These are phyloP conservation scores for Yueomyces sp. DNA, from an alignment of 1,139 yeast genomes.

Conservation along the genomic window DNA sequence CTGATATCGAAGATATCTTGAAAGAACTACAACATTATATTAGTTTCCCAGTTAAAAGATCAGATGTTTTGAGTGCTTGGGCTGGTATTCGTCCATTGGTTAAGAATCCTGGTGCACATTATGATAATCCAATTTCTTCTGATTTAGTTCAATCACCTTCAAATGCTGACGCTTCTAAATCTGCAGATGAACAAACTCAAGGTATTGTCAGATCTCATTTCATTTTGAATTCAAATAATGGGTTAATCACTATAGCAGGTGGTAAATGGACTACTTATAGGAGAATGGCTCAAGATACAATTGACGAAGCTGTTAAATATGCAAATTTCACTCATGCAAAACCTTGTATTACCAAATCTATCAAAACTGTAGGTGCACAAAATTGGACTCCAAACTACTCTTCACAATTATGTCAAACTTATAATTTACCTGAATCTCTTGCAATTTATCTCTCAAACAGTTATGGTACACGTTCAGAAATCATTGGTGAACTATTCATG, in stretches of 20 bases:
- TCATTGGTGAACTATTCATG: constrained; percentile 55
- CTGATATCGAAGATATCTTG: constrained; percentile 80
- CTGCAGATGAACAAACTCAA: constrained; percentile 43
- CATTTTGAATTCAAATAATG: constrained; percentile 57
- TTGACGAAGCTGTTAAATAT: constrained; percentile 55
- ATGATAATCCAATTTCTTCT: not conserved
- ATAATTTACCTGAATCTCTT: constrained; percentile 57
- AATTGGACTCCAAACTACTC: constrained; percentile 56
- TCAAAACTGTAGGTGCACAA: constrained; percentile 69
- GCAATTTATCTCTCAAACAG: constrained; percentile 76
- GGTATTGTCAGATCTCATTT: constrained; percentile 87
- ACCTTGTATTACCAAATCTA: constrained; percentile 52
- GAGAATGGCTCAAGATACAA: constrained; percentile 95
- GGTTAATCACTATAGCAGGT: constrained; percentile 82
- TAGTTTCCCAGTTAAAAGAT: constrained; percentile 78
- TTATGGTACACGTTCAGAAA: constrained; percentile 84
- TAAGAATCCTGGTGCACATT: constrained; percentile 59
- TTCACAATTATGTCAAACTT: constrained; percentile 73
- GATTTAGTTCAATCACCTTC: not conserved
- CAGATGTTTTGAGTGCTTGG: constrained; percentile 92
- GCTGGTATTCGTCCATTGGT: constrained; percentile 93
- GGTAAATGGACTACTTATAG: constrained; percentile 98
- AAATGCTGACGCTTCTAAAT: constrained; percentile 26
- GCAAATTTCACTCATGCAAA: constrained; percentile 28
- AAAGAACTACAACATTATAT: constrained; percentile 82